A percentile compares a stretch with the other conserved stretches of the same genome.
These are phyloP conservation scores for Pseudogymnoascus sp. DNA, from an alignment of 2,329 filamentous ascomycete species.

Conservation along the genomic window DNA sequence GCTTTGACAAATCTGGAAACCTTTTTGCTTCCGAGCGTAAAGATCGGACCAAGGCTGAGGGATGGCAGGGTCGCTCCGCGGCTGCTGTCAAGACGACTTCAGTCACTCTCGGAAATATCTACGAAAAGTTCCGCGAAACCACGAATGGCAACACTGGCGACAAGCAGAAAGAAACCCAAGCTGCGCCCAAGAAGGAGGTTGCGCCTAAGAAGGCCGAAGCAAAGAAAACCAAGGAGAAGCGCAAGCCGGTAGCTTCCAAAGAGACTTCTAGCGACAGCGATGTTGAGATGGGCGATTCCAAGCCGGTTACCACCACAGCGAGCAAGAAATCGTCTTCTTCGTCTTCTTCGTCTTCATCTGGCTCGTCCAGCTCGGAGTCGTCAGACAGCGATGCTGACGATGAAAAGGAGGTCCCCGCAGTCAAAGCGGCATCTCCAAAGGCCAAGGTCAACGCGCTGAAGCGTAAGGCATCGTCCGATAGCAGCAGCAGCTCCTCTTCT, in stretches of 20 bases:
- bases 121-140: constrained; percentile 32
- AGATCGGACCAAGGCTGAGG: constrained; percentile 32
- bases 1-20: constrained; percentile 52
- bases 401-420: constrained; percentile 32
- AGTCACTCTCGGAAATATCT: constrained; percentile 29
- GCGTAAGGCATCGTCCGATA: constrained; percentile 41
- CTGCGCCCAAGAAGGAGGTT: constrained; percentile 15
- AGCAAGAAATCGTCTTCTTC: constrained; percentile 29
- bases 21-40: constrained; percentile 56
- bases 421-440: constrained; percentile 22
- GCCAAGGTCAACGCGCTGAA: constrained; percentile 40
- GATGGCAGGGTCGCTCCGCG: constrained; percentile 30
- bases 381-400: constrained; percentile 44
- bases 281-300: constrained; percentile 27
- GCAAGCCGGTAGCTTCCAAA: not conserved
- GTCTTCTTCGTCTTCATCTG: constrained; percentile 30
- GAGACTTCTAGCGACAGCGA: constrained; percentile 32
- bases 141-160: constrained; percentile 15
- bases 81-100: constrained; percentile 14
- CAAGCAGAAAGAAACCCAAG: constrained; percentile 3
- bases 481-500: constrained; percentile 30
- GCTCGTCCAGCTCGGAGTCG: constrained; percentile 31
- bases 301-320: constrained; percentile 23
- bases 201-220: constrained; percentile 22
- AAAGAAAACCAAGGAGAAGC: constrained; percentile 22